Percentiles rank a stretch among this genome's conserved stretches.
These are phyloP conservation scores for Alternaria brassicae DNA, from an alignment of 2,329 filamentous ascomycete genomes.

Conservation along the genomic window DNA sequence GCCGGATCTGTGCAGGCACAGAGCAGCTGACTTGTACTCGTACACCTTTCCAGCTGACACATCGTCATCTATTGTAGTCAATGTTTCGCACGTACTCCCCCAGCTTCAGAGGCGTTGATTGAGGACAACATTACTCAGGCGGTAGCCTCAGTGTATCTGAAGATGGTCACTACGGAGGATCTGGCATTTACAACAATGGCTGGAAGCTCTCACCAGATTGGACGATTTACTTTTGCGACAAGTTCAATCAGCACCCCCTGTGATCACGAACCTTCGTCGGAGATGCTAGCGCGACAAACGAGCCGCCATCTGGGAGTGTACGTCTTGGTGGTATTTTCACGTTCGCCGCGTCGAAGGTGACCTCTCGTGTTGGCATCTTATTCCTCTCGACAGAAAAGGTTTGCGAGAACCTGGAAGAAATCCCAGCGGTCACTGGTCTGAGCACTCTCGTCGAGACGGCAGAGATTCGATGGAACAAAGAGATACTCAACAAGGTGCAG, in stretches of 20 bases:
- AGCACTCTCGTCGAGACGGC: slow-evolving; percentile 56
- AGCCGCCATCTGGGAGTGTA: slow-evolving; percentile 28
- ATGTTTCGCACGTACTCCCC: slow-evolving; percentile 70
- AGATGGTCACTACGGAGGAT: slow-evolving; percentile 65
- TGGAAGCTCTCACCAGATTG: slow-evolving; percentile 70
- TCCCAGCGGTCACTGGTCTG: slow-evolving; percentile 57
- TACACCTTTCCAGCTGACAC: slow-evolving; percentile 62
- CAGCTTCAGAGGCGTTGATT: slow-evolving; percentile 65
- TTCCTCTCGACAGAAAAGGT: slow-evolving; percentile 70
- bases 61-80: slow-evolving; percentile 61
- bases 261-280: slow-evolving; percentile 43
- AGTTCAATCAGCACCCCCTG: slow-evolving; percentile 57
- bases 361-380: slow-evolving; percentile 70
- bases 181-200: slow-evolving; percentile 69
- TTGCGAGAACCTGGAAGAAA: slow-evolving; percentile 66
- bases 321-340: slow-evolving; percentile 60
- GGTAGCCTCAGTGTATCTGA: slow-evolving; percentile 63
- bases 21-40: slow-evolving; percentile 62
- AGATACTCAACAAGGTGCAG: slow-evolving; percentile 69
- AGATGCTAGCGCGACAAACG: slow-evolving; percentile 19
- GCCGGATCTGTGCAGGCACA: background rate
- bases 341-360: slow-evolving; percentile 58
- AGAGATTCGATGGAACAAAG: slow-evolving; percentile 64
- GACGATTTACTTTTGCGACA: slow-evolving; percentile 69
- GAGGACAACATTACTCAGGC: slow-evolving; percentile 69